phyloP scores from a whole-genome alignment of 2,329 filamentous ascomycete genomes.

The Gnomoniopsis smithogilvyi region DNA sequence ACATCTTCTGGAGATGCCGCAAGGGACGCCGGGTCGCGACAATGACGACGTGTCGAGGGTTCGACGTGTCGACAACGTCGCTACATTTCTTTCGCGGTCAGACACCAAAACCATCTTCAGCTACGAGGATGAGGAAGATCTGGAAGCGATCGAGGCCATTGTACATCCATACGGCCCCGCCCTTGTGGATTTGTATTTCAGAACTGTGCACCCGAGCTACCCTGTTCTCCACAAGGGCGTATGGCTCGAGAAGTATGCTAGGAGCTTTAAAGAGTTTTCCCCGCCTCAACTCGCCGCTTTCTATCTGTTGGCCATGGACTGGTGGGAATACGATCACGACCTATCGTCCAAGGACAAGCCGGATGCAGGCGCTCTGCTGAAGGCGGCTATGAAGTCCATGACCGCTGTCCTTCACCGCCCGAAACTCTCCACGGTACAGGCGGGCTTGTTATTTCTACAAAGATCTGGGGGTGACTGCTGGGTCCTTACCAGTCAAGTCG shows the following conservation, averaged over 20 bases:
- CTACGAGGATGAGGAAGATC: conserved; percentile 23
- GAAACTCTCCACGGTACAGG: conserved; percentile 53
- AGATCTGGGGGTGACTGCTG: conserved; percentile 44
- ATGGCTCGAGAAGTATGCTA: conserved; percentile 74
- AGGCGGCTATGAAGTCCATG: conserved; percentile 36
- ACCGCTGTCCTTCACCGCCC: conserved; percentile 46
- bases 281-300: conserved; percentile 58
- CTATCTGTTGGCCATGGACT: conserved; percentile 59
- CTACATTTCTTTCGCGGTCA: conserved; percentile 22
- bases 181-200: conserved; percentile 44
- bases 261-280: conserved; percentile 59
- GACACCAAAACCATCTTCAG: conserved; percentile 22
- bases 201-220: conserved; percentile 75
- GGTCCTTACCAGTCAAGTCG: conserved; percentile 48
- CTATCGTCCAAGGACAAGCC: conserved; percentile 44
- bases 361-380: conserved; percentile 32
- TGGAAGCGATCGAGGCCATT: conserved; percentile 64
- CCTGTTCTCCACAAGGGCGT: conserved; percentile 80
- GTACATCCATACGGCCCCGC: conserved; percentile 74
- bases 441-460: conserved; percentile 51
- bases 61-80: conserved; percentile 22
- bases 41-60: conserved; percentile 21
- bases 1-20: conserved; percentile 23
- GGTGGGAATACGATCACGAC: conserved; percentile 56
- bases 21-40: conserved; percentile 14